Evolutionary conservation across 1,284 basidiomycete genomes (phyloP).

Genomic region (Marasmius fiardii): DNA sequence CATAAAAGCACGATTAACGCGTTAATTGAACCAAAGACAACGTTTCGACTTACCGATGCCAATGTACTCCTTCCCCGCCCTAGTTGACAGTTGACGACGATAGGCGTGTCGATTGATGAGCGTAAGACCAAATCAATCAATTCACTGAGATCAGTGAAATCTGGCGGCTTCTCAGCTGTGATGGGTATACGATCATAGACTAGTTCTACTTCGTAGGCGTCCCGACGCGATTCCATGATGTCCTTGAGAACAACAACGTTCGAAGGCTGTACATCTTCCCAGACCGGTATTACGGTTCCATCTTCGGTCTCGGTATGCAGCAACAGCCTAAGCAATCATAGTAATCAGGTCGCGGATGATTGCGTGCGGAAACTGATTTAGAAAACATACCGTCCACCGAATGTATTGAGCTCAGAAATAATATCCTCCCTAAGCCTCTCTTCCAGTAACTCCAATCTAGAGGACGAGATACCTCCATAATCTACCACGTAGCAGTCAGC

Average conservation of each 20-base stretch:
- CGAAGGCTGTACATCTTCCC: constrained; percentile 85
- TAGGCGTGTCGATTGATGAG: constrained; percentile 72
- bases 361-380: not conserved
- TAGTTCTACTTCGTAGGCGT: constrained; percentile 55
- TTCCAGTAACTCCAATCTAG: constrained; percentile 85
- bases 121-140: constrained; percentile 83
- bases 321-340: constrained; percentile 53
- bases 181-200: constrained; percentile 88
- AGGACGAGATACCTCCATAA: constrained; percentile 89
- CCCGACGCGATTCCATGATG: constrained; percentile 72
- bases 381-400: constrained; percentile 69
- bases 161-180: constrained; percentile 77
- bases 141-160: constrained; percentile 67
- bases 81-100: constrained; percentile 96
- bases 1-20: not conserved
- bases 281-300: constrained; percentile 90
- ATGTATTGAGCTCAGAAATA: constrained; percentile 74
- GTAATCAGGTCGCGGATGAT: not conserved
- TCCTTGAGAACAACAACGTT: constrained; percentile 88
- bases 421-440: constrained; percentile 92
- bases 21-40: not conserved
- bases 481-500: constrained; percentile 40
- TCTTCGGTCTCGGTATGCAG: constrained; percentile 90
- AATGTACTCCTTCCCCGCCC: constrained; percentile 93
- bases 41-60: constrained; percentile 65